Base-by-base conservation (phyloP, 2,329 filamentous ascomycete genomes). In the Colletotrichum ledebouriae region DNA sequence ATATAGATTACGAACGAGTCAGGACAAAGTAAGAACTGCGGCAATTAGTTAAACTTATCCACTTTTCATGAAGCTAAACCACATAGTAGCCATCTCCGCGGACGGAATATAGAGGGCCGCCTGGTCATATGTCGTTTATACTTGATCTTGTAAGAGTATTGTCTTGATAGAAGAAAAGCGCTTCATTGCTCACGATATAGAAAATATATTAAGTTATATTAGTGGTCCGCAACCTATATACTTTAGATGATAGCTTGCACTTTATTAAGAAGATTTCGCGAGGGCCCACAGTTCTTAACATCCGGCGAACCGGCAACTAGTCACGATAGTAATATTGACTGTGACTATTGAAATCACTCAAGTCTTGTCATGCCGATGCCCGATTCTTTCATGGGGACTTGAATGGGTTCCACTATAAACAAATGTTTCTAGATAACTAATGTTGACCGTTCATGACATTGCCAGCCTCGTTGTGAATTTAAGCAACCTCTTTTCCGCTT, bases 1-100 rank as follows among this genome's bases (percentile, higher is more conserved):
- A 49, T 49, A 49, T 5, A 49, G 13, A 49, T 49, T 34, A 56
- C n/a, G 39, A 58, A n/a, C 39, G 37, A 42, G 55, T 58, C 55
- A 58, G 55, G 41, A 41, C 39, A 34, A 58, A 46, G 39, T 22
- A 49, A 29, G 20, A 10, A 1, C 20, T 49, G 20, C 12, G 46
- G 46, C 20, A 22, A 25, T 25, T 22, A 25, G 46, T 12, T 17
- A 15, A 49, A 0, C 11, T 2, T 49, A 10, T 29, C 46, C 46
- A 25, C 46, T 49, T 49, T 49, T n/a, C 3, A 49, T 12, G 12
- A 15, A 29, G 3, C 46, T 49, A 49, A n/a, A 49, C 20, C 46
- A 29, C 17, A 13, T 49, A 29, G 46, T 29, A 22, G 12, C 1
- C 12, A 22, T 49, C 1, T 29, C 20, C 0, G 2, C 46, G 0